Evolutionary conservation across 1,284 basidiomycete genomes (phyloP), one percentile per base, ranked within the genome.

Genomic region (Fomitopsis betulina): DNA sequence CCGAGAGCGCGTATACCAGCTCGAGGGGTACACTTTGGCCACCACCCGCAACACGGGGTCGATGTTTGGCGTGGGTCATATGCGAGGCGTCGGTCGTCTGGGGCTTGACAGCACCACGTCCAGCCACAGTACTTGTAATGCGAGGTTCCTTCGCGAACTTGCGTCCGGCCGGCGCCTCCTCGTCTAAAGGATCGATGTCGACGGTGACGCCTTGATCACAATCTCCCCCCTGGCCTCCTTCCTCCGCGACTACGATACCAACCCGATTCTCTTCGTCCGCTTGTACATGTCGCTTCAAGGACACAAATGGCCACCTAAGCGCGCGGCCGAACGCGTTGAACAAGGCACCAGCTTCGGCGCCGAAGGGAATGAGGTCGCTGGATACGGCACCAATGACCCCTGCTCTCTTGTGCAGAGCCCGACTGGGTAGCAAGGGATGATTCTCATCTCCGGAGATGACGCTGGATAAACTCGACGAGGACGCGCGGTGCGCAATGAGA

Each of bases 1-100:
- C 78, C 63, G 82, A 84, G 53, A 87, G 63, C 60, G 76, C 77
- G 15, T 79, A 68, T 55, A 86, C 50, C 52, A 86, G 75, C 58
- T 83, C 80, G 21, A 86, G 67, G 10, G 85, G 84, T 4, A 78
- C 54, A 63, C 80, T 80, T 60, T 76, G 70, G 1, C 76, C 77
- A 9, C 72, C 72, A 0, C 75, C 74, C 9, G 75, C 75, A 21
- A 78, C 64, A 2, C 67, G 62, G 12, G 75, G 75, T 19, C 71
- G 62, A 59, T 75, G 72, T 59, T 78, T 78, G 42, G 63, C 58
- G 50, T 71, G 68, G 13, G 58, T 61, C 32, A 30, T 43, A 38
- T 53, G 49, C 32, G 56, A 51, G 42, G 25, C 47, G 30, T 47
- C 57, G n/a, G 13, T 23, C 3, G 49, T 21, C 19, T 37, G 23